phyloP scores from a whole-genome alignment of 768 basidiomycete genomes.

The Xerocomellus dryophilus region DNA sequence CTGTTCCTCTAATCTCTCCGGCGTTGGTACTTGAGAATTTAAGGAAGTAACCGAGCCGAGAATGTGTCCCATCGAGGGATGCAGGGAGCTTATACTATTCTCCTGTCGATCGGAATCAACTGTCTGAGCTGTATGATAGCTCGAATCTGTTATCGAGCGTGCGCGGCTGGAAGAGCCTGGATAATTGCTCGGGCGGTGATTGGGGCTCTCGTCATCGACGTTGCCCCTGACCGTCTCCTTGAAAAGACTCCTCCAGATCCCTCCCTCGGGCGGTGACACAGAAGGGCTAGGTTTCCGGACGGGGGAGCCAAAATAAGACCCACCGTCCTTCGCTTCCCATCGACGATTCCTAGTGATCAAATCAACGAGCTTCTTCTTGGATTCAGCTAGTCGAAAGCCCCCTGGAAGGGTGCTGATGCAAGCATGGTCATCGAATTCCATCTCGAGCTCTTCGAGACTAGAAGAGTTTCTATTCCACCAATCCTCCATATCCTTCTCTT shows the following conservation, averaged over 20 bases:
- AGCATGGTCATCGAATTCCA: constrained; percentile 35
- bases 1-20: no score
- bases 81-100: no score
- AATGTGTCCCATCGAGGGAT: no score
- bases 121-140: constrained; percentile 14
- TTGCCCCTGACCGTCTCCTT: neutral
- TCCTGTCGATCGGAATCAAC: no score
- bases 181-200: neutral
- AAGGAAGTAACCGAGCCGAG: no score
- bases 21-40: no score
- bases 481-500: constrained; percentile 21
- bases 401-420: constrained; percentile 35
- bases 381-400: constrained; percentile 8
- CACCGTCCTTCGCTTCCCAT: constrained; percentile 9
- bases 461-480: constrained; percentile 34
- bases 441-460: constrained; percentile 21
- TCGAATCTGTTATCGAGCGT: neutral
- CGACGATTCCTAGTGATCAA: constrained; percentile 7
- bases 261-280: neutral
- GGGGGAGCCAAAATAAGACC: constrained; percentile 11
- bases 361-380: constrained; percentile 12
- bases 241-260: neutral
- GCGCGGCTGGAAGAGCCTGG: neutral
- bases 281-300: neutral
- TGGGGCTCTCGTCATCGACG: no score